Percentiles rank a stretch among this genome's conserved stretches.
These are phyloP conservation scores for Suhomyces maxii DNA, from an alignment of 1,139 yeast species.

Conservation along the genomic window DNA sequence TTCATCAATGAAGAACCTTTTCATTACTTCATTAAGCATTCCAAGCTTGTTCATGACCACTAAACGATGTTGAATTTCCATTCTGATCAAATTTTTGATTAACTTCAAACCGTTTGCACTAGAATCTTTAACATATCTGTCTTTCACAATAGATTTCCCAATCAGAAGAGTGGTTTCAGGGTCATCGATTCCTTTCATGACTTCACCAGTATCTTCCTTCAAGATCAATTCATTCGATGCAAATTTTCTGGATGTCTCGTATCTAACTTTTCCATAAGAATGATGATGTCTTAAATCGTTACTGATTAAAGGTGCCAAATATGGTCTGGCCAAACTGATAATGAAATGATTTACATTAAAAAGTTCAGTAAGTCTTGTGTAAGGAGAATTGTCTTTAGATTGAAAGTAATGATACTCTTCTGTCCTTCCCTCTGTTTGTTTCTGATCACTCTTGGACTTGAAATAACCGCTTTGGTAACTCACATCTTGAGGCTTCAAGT, in stretches of 20 bases:
- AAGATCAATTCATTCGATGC: neutral
- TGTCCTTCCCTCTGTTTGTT: neutral
- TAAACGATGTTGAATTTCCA: conserved; percentile 82
- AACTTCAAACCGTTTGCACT: conserved; percentile 36
- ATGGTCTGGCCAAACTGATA: conserved; percentile 88
- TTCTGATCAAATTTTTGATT: conserved; percentile 38
- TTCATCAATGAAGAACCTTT: conserved; percentile 83
- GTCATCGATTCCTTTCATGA: neutral
- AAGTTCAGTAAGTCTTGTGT: conserved; percentile 83
- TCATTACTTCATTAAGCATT: conserved; percentile 65
- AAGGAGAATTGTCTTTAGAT: conserved; percentile 56
- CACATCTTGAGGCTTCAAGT: conserved; percentile 49
- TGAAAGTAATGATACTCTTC: conserved; percentile 19
- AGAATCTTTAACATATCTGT: conserved; percentile 31
- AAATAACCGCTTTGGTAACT: conserved; percentile 46
- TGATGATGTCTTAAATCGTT: conserved; percentile 73
- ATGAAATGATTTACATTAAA: conserved; percentile 93
- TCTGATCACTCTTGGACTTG: conserved; percentile 12
- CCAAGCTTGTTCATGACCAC: conserved; percentile 80
- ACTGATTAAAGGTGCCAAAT: conserved; percentile 82
- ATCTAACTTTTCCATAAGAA: conserved; percentile 37
- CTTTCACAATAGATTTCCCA: conserved; percentile 13
- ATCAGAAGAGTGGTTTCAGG: conserved; percentile 1
- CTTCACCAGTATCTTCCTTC: neutral
- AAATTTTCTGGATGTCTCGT: conserved; percentile 14